phyloP scores from a whole-genome alignment of 2,329 filamentous ascomycete species.

The Penicillium sp. region DNA sequence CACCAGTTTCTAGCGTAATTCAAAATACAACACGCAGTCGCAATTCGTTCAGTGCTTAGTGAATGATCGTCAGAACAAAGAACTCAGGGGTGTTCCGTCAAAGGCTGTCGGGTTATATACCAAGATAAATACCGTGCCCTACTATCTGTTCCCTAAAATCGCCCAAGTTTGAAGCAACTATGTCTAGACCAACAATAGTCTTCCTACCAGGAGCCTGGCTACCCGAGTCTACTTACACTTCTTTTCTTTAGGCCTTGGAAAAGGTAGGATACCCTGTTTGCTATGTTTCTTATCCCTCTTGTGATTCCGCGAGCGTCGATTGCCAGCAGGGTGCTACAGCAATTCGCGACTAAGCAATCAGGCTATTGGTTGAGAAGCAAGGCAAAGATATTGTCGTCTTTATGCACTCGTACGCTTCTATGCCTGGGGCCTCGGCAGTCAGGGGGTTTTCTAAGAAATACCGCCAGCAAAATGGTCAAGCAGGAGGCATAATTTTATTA shows the following conservation, averaged over 20 bases:
- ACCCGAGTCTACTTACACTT: slow-evolving; percentile 27
- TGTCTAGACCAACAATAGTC: slow-evolving; percentile 24
- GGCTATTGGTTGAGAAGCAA: slow-evolving; percentile 20
- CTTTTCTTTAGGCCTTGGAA: slow-evolving; percentile 27
- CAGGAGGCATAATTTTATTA: slow-evolving; percentile 29
- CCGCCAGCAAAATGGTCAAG: slow-evolving; percentile 23
- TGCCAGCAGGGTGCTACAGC: slow-evolving; percentile 31
- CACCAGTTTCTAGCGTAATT: too few species aligned
- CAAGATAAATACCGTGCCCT: too few species aligned
- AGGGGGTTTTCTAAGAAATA: slow-evolving; percentile 21
- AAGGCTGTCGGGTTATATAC: too few species aligned
- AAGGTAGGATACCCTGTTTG: slow-evolving; percentile 27
- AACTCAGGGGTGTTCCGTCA: too few species aligned
- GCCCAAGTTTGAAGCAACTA: neutral
- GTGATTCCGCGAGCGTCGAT: slow-evolving; percentile 22
- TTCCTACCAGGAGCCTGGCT: slow-evolving; percentile 43
- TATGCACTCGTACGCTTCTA: slow-evolving; percentile 32
- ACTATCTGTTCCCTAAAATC: too few species aligned
- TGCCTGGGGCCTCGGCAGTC: slow-evolving; percentile 27
- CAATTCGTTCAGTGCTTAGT: too few species aligned
- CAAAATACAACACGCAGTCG: too few species aligned
- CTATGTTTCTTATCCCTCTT: slow-evolving; percentile 25
- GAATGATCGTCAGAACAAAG: too few species aligned
- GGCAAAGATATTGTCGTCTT: slow-evolving; percentile 25
- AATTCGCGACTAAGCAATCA: slow-evolving; percentile 19